Base-by-base conservation (phyloP, 768 basidiomycete genomes). In the Phanerochaete sordida region DNA sequence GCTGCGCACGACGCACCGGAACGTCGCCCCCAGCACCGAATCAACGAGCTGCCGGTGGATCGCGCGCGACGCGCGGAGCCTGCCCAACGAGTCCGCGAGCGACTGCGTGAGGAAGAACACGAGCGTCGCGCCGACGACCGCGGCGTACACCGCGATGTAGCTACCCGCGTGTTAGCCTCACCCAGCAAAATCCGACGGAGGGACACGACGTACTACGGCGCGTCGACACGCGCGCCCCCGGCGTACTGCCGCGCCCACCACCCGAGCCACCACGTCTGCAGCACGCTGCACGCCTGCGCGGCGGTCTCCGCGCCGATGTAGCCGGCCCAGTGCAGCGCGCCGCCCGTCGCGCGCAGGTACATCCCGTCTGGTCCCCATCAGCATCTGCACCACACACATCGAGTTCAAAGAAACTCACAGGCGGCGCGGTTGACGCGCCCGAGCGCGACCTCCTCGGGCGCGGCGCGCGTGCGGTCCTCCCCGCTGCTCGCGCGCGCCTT, bases 361-460 rank as follows among this genome's bases (percentile, higher is more conserved):
- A 78, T 57, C 49, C 60, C 72, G 35, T 72, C 74, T 74, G 57
- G 39, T 11, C 16, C n/a, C 1, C 57, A 69, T 11, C n/a, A 19
- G 5, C 6, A 21, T 19, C 21, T 35, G 33, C 7, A 31, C 15
- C n/a, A 39, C 7, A 9, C 39, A 12, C 19, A 9, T 43, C 4
- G 6, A 23, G 24, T 23, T 24, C 8, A 24, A 19, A 7, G 23
- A 19, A n/a, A 28, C 47, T 48, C 47, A 72, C 75, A 66, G 23
- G 78, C 72, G 6, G 62, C 62, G 73, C 80, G 82, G 51, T 80
- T 79, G 28, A 88, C 79, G 60, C 81, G 82, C 0, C 86, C 86
- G 50, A 79, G 75, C 8, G 75, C 78, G 39, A 86, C 77, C 66
- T 90, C 88, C 66, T 90, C 88, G 0, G 79, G 80, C 3, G 85